Evolutionary conservation across 2,329 filamentous ascomycete species (phyloP).

Genomic region (Stagonosporopsis rhizophila): DNA sequence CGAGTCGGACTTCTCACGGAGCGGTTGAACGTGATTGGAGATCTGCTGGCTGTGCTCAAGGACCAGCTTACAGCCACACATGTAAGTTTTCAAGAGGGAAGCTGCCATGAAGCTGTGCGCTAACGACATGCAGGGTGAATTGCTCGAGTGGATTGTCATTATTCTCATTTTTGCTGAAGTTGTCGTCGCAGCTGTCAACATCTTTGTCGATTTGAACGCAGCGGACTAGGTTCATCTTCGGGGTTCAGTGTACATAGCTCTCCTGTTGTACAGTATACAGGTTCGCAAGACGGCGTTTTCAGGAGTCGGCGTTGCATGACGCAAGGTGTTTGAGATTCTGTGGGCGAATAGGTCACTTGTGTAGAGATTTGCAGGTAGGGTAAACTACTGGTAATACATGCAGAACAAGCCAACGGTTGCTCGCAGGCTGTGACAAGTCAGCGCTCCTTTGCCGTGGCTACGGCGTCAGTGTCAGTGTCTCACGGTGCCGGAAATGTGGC

Average conservation of each 20-base stretch:
- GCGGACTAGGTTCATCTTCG: slow-evolving; percentile 54
- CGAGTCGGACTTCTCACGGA: slow-evolving; percentile 88
- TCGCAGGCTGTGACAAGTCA: not conserved
- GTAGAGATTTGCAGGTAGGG: slow-evolving; percentile 4
- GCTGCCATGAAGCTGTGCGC: not conserved
- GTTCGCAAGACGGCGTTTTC: slow-evolving; percentile 4
- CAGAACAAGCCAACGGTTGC: not conserved
- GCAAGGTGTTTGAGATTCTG: slow-evolving; percentile 18
- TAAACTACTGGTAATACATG: slow-evolving; percentile 2
- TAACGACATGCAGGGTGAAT: slow-evolving; percentile 49
- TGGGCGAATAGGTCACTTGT: slow-evolving; percentile 4
- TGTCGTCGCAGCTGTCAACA: slow-evolving; percentile 89
- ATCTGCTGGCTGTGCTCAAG: slow-evolving; percentile 90
- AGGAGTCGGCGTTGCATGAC: slow-evolving; percentile 6
- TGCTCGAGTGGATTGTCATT: slow-evolving; percentile 73
- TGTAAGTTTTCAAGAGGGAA: slow-evolving; percentile 31
- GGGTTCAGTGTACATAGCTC: slow-evolving; percentile 24
- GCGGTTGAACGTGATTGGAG: slow-evolving; percentile 88
- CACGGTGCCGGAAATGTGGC: not conserved
- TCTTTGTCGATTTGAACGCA: slow-evolving; percentile 90
- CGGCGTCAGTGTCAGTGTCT: not conserved
- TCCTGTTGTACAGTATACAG: slow-evolving; percentile 13
- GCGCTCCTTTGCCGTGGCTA: not conserved
- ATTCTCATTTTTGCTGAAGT: slow-evolving; percentile 96
- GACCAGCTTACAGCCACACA: slow-evolving; percentile 89